These are phyloP conservation scores for Arthrobotrys conoides DNA, from an alignment of 2,329 filamentous ascomycete genomes.

Conservation along the genomic window DNA sequence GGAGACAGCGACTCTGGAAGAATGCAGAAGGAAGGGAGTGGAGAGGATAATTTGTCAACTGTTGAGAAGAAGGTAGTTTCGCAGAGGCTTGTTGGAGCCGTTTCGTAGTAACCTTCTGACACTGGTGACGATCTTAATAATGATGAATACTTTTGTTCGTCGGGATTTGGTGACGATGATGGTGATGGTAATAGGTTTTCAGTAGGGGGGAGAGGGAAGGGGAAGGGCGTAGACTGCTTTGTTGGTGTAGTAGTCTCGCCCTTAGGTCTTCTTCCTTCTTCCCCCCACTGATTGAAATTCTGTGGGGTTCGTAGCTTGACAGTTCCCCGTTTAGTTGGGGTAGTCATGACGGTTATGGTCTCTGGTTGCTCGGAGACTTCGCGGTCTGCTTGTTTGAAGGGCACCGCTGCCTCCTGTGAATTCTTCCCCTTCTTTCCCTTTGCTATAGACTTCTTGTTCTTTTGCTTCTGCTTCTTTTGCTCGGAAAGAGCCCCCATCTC, in stretches of 20 bases:
- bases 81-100: slow-evolving; percentile 24
- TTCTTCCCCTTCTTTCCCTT: background rate
- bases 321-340: slow-evolving; percentile 8
- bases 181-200: background rate
- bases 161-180: slow-evolving; percentile 2
- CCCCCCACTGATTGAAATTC: background rate
- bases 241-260: slow-evolving; percentile 8
- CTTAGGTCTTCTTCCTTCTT: background rate
- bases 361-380: slow-evolving; percentile 2
- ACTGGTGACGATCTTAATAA: slow-evolving; percentile 3
- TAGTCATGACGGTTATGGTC: background rate
- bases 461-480: background rate
- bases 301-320: slow-evolving; percentile 11
- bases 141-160: background rate
- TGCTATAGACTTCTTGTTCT: background rate
- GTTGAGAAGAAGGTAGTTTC: slow-evolving; percentile 18
- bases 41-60: background rate
- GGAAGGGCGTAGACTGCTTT: background rate
- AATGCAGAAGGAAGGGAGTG: background rate
- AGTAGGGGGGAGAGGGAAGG: background rate
- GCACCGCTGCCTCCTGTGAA: background rate
- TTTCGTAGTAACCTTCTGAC: slow-evolving; percentile 10
- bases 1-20: background rate
- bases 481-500: background rate
- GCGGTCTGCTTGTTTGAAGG: background rate